Conservation (phyloP, 2,329 filamentous ascomycete species). For the Fusarium miscanthi region DNA sequence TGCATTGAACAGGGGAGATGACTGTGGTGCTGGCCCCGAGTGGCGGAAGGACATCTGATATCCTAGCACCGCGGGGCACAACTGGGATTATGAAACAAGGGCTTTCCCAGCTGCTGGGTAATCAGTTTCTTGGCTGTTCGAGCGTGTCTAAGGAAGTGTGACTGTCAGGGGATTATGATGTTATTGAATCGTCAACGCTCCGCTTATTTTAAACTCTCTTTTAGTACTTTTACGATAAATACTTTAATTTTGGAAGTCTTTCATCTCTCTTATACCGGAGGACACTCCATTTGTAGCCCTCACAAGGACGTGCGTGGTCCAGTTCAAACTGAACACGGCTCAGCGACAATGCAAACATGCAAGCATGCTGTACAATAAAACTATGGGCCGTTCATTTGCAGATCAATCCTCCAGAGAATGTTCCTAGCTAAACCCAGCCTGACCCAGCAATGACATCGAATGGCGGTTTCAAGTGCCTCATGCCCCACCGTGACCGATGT, state of each 20-base stretch:
- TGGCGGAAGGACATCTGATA: slow-evolving; percentile 33
- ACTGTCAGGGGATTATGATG: background rate
- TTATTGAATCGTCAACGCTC: background rate
- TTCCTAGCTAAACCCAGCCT: slow-evolving; percentile 4
- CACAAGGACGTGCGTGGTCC: background rate
- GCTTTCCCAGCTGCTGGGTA: slow-evolving; percentile 22
- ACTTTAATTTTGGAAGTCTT: background rate
- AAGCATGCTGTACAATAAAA: background rate
- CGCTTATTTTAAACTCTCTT: background rate
- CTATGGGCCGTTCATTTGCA: slow-evolving; percentile 14
- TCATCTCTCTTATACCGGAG: background rate
- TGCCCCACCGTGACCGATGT: slow-evolving; percentile 35
- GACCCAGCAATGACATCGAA: slow-evolving; percentile 23
- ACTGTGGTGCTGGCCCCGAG: slow-evolving; percentile 26
- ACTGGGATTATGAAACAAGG: slow-evolving; percentile 34
- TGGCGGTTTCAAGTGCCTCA: slow-evolving; percentile 44
- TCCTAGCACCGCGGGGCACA: slow-evolving; percentile 19
- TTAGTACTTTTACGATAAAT: background rate
- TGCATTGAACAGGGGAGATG: background rate
- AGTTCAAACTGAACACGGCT: background rate
- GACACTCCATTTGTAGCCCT: background rate
- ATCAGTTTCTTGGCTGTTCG: slow-evolving; percentile 3
- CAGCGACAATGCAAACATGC: background rate
- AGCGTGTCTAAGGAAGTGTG: background rate
- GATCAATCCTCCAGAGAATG: slow-evolving; percentile 12